Evolutionary conservation across 176 grass and related monocot species (phyloP).

Genomic region (Coix lacrymajobi): DNA sequence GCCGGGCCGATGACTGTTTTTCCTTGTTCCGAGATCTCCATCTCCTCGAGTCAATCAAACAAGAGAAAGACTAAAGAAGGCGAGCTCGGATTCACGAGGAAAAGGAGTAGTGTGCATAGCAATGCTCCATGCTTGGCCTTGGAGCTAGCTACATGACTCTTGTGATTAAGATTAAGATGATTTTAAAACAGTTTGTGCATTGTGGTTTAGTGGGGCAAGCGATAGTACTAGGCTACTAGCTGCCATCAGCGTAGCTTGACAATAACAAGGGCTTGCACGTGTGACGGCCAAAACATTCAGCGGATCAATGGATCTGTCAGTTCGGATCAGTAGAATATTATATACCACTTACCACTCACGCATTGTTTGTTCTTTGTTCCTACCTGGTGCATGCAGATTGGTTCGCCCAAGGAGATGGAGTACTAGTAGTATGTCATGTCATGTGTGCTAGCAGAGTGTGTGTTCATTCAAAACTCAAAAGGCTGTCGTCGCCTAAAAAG

Average conservation of each 20-base stretch:
- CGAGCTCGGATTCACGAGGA: conserved; percentile 35
- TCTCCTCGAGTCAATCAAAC: conserved; percentile 26
- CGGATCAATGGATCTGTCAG: conserved; percentile 8
- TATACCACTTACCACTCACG: neutral
- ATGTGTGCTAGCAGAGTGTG: neutral
- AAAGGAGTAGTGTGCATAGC: neutral
- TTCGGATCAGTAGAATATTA: neutral
- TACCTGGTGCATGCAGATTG: neutral
- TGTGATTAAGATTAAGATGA: too few relatives aligned
- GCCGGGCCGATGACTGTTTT: neutral
- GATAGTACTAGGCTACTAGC: too few relatives aligned
- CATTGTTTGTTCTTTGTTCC: conserved; percentile 1
- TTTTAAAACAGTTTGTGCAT: neutral
- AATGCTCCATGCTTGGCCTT: neutral
- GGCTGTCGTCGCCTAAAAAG: conserved; percentile 29
- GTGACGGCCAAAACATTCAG: conserved; percentile 38
- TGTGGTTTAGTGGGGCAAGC: neutral
- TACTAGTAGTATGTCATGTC: neutral
- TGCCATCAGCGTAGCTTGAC: neutral
- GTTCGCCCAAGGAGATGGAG: neutral
- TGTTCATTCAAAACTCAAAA: too few relatives aligned
- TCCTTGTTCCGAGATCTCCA: neutral
- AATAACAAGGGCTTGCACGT: conserved; percentile 21
- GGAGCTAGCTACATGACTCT: too few relatives aligned
- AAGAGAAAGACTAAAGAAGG: neutral